phyloP scores from a whole-genome alignment of 2,329 filamentous ascomycete species.

The Teratosphaeriaceae sp. region DNA sequence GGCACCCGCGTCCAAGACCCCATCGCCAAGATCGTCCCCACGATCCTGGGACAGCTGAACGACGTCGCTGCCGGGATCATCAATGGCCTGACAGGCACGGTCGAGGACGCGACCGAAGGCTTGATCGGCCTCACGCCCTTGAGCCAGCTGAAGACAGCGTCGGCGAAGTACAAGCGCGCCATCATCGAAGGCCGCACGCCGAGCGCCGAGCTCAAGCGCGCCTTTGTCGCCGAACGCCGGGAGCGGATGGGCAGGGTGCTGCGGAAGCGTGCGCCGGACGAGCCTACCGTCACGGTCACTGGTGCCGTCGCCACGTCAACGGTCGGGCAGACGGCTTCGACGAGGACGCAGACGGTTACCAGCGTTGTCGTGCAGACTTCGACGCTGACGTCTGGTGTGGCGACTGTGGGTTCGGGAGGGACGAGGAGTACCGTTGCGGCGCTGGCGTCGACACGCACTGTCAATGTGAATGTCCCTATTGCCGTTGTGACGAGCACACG shows the following conservation, averaged over 20 bases:
- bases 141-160: background rate
- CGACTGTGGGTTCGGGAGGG: background rate
- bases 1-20: slow-evolving; percentile 17
- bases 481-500: background rate
- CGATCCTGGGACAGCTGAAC: slow-evolving; percentile 14
- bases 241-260: slow-evolving; percentile 11
- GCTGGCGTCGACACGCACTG: slow-evolving; percentile 1
- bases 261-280: slow-evolving; percentile 31
- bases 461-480: slow-evolving; percentile 1
- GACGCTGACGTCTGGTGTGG: slow-evolving; percentile 1
- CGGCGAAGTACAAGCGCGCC: slow-evolving; percentile 1
- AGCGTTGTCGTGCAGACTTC: slow-evolving; percentile 9
- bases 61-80: background rate
- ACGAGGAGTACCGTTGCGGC: background rate
- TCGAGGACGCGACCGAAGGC: background rate
- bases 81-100: background rate
- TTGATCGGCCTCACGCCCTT: background rate
- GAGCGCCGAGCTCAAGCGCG: slow-evolving; percentile 16
- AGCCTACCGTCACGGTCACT: slow-evolving; percentile 29
- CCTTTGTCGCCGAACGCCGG: slow-evolving; percentile 18
- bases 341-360: slow-evolving; percentile 16
- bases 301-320: slow-evolving; percentile 21
- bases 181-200: slow-evolving; percentile 5
- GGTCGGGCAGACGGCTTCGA: slow-evolving; percentile 17
- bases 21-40: slow-evolving; percentile 21